Percentiles rank a stretch among this genome's conserved stretches.
These are phyloP conservation scores for Amyloporia xantha DNA, from an alignment of 768 basidiomycete genomes.

Conservation along the genomic window DNA sequence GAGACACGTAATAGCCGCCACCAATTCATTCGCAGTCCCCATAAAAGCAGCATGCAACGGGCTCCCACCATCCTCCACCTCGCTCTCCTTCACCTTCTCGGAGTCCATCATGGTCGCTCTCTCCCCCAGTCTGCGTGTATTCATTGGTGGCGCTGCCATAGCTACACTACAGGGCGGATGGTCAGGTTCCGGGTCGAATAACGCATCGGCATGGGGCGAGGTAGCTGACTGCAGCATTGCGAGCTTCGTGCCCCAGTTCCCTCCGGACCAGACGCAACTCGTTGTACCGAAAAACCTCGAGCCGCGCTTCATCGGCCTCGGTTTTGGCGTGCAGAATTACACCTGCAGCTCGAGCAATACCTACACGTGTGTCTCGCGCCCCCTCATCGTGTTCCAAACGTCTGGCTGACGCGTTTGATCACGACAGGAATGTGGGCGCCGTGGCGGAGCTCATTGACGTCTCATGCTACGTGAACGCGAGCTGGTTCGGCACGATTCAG, in stretches of 20 bases:
- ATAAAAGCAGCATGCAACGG: no score
- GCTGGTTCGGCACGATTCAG: constrained; percentile 16
- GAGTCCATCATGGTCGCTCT: background rate
- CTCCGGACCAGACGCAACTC: constrained; percentile 27
- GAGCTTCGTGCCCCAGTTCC: constrained; percentile 20
- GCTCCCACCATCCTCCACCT: background rate
- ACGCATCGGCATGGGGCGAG: background rate
- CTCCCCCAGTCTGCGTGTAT: background rate
- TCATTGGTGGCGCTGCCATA: background rate
- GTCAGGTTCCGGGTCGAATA: background rate
- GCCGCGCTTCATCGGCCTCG: constrained; percentile 37
- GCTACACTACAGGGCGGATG: background rate
- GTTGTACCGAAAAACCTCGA: constrained; percentile 29
- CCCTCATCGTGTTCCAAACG: background rate
- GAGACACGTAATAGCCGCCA: no score
- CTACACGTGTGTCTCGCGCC: constrained; percentile 34
- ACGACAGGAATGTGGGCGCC: constrained; percentile 35
- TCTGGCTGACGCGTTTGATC: background rate
- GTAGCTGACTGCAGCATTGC: constrained; percentile 20
- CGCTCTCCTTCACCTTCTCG: background rate
- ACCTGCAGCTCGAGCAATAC: constrained; percentile 34
- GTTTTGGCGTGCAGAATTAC: constrained; percentile 49
- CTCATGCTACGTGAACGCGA: constrained; percentile 19
- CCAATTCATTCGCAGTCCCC: no score
- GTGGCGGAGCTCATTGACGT: constrained; percentile 28